A percentile compares a stretch with the other conserved stretches of the same genome.
phyloP scores from a whole-genome alignment of 2,329 filamentous ascomycete genomes.

The Cytospora piceicola region DNA sequence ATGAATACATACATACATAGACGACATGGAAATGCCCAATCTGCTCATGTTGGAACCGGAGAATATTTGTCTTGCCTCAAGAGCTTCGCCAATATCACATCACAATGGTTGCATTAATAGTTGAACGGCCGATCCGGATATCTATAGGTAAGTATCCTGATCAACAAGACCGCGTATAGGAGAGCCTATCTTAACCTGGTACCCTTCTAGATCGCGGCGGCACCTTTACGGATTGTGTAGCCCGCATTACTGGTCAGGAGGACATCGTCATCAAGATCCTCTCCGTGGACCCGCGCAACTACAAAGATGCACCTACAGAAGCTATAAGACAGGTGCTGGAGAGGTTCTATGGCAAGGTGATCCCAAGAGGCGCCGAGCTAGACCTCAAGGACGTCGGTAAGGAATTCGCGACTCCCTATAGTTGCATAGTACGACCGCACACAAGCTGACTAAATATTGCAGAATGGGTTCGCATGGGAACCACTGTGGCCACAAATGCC shows the following conservation, averaged over 20 bases:
- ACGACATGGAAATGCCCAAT: neutral
- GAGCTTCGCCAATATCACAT: neutral
- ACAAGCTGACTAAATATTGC: neutral
- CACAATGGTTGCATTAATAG: neutral
- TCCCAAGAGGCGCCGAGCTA: slow-evolving; percentile 13
- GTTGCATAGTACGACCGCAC: neutral
- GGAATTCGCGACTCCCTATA: neutral
- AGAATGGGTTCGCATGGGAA: slow-evolving; percentile 60
- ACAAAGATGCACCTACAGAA: slow-evolving; percentile 68
- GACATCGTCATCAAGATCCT: slow-evolving; percentile 70
- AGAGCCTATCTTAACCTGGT: neutral
- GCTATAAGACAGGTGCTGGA: slow-evolving; percentile 46
- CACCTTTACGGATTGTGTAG: slow-evolving; percentile 21
- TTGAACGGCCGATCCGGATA: slow-evolving; percentile 3
- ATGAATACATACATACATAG: neutral
- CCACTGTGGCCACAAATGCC: slow-evolving; percentile 70
- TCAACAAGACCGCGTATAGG: neutral
- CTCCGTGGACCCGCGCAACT: slow-evolving; percentile 69
- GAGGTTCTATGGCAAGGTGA: slow-evolving; percentile 32
- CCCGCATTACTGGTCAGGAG: slow-evolving; percentile 47
- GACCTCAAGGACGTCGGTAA: slow-evolving; percentile 11
- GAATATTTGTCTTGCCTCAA: neutral
- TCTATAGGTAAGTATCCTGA: neutral
- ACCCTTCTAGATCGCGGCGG: slow-evolving; percentile 8
- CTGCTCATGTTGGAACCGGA: neutral